phyloP scores from a whole-genome alignment of 1,284 basidiomycete genomes.

The Ceratorhiza oryzae-sativae region DNA sequence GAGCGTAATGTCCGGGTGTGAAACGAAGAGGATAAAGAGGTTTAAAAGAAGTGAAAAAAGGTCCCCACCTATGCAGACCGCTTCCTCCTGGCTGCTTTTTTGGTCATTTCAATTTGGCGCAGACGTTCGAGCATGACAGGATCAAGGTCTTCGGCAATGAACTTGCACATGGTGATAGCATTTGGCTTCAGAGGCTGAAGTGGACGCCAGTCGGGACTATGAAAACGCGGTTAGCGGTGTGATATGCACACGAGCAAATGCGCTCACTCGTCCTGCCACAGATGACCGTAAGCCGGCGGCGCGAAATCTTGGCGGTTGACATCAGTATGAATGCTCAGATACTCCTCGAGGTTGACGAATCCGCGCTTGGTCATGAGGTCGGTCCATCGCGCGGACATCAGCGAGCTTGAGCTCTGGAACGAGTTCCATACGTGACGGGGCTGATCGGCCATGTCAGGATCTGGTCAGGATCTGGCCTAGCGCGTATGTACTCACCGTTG shows the following conservation, averaged over 20 bases:
- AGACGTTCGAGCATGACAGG: slow-evolving; percentile 34
- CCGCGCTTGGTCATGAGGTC: slow-evolving; percentile 37
- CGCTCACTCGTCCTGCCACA: slow-evolving; percentile 32
- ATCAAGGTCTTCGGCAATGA: slow-evolving; percentile 35
- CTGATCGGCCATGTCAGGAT: not conserved
- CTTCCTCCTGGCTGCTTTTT: slow-evolving; percentile 25
- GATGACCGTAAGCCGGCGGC: slow-evolving; percentile 23
- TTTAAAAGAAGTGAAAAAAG: slow-evolving; percentile 17
- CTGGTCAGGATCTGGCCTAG: not conserved
- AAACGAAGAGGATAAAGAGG: slow-evolving; percentile 10
- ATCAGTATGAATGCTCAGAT: slow-evolving; percentile 34
- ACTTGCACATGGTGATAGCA: slow-evolving; percentile 37
- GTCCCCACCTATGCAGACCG: slow-evolving; percentile 12
- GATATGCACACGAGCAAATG: not conserved
- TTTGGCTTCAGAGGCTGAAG: slow-evolving; percentile 20
- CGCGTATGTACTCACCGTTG: slow-evolving; percentile 32
- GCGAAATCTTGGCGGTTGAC: slow-evolving; percentile 32
- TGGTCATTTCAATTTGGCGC: slow-evolving; percentile 34
- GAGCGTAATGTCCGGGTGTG: slow-evolving; percentile 19
- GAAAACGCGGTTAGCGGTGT: not conserved
- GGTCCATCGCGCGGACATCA: slow-evolving; percentile 21
- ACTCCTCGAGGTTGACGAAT: slow-evolving; percentile 35
- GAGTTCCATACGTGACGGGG: slow-evolving; percentile 35
- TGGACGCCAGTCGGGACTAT: slow-evolving; percentile 33
- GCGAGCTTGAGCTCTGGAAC: slow-evolving; percentile 35